These are phyloP conservation scores for Fusarium nelsonii DNA, from an alignment of 2,329 filamentous ascomycete species.

Conservation along the genomic window DNA sequence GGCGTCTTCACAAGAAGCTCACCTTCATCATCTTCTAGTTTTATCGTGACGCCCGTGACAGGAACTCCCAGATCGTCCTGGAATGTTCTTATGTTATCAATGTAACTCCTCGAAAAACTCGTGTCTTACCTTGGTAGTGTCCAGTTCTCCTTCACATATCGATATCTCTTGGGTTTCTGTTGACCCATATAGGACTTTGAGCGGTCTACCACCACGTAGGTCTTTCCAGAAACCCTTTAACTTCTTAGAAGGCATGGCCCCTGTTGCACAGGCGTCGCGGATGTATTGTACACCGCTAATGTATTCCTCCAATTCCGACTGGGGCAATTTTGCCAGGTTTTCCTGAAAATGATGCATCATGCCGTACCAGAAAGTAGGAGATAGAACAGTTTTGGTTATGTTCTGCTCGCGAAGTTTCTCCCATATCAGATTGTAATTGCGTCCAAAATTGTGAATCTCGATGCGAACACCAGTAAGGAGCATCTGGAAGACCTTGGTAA, in stretches of 20 bases:
- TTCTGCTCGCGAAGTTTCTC: constrained; percentile 16
- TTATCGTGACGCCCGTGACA: not conserved
- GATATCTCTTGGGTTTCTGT: constrained; percentile 8
- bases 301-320: not conserved
- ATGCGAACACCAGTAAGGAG: constrained; percentile 16
- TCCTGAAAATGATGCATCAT: constrained; percentile 24
- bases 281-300: not conserved
- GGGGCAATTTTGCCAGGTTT: not conserved
- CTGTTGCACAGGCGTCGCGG: not conserved
- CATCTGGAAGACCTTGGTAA: constrained; percentile 20
- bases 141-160: not conserved
- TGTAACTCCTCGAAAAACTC: accelerated
- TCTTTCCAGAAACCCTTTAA: constrained; percentile 2
- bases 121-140: not conserved
- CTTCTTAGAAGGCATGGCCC: not conserved
- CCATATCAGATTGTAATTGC: constrained; percentile 26
- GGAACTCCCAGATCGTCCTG: not conserved
- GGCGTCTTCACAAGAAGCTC: constrained; percentile 1
- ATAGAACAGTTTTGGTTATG: constrained; percentile 12
- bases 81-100: not conserved
- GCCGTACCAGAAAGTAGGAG: constrained; percentile 26
- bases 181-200: not conserved
- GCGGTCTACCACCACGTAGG: not conserved
- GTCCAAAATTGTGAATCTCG: constrained; percentile 23
- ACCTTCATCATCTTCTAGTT: not conserved